A percentile compares a stretch with the other conserved stretches of the same genome.
Evolutionary conservation across 2,329 filamentous ascomycete species (phyloP).

Genomic region (Stachybotrys elegans): DNA sequence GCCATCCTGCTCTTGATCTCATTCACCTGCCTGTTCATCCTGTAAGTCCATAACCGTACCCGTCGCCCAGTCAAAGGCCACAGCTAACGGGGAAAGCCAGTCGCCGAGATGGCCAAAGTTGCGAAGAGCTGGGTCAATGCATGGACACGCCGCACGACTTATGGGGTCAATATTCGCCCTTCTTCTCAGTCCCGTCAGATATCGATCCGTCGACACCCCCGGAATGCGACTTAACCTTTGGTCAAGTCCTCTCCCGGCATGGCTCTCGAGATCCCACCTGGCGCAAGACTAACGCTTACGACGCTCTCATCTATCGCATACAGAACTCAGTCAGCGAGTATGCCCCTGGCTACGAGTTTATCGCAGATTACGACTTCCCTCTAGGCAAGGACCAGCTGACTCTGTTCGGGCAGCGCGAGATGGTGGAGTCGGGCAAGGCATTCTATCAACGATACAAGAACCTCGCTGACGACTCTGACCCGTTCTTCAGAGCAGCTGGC

Average conservation of each 20-base stretch:
- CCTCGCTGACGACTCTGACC: constrained; percentile 52
- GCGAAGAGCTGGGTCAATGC: constrained; percentile 37
- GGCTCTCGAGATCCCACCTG: constrained; percentile 77
- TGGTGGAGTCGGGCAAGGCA: constrained; percentile 69
- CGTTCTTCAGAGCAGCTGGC: constrained; percentile 68
- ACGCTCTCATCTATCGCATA: constrained; percentile 58
- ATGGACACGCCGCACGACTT: constrained; percentile 54
- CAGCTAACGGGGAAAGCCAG: no score
- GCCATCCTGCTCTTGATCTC: no score
- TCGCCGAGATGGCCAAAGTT: constrained; percentile 13
- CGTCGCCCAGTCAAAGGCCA: no score
- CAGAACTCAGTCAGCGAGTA: constrained; percentile 53
- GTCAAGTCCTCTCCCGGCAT: constrained; percentile 76
- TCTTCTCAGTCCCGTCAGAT: constrained; percentile 67
- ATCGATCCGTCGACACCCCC: constrained; percentile 56
- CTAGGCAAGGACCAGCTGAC: constrained; percentile 68
- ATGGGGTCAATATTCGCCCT: constrained; percentile 89
- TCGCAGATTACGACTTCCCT: constrained; percentile 65
- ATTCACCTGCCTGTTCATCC: no score
- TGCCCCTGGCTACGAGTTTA: constrained; percentile 60
- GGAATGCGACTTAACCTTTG: constrained; percentile 74
- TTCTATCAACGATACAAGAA: constrained; percentile 70
- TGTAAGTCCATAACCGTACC: no score
- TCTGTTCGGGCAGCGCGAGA: constrained; percentile 58
- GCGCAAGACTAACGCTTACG: constrained; percentile 61